Evolutionary conservation across 352 stramenopile genomes (phyloP).

Genomic region (Globisporangium splendens): DNA sequence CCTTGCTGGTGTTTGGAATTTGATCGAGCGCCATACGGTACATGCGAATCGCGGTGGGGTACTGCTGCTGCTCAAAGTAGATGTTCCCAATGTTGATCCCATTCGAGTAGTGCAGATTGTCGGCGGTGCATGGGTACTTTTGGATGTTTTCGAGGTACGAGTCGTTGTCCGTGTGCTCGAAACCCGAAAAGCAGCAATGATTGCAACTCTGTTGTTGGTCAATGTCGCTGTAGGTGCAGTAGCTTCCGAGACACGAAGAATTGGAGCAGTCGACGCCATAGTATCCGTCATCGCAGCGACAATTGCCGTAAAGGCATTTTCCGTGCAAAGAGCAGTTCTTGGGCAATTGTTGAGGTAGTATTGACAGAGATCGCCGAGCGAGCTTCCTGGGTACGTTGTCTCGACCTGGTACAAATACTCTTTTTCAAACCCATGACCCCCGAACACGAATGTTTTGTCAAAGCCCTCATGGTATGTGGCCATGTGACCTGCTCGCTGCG

Average conservation of each 20-base stretch:
- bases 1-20: slow-evolving; percentile 92
- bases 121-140: slow-evolving; percentile 84
- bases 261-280: slow-evolving; percentile 97
- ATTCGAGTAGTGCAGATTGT: slow-evolving; percentile 89
- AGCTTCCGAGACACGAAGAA: slow-evolving; percentile 90
- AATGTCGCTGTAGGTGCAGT: slow-evolving; percentile 90
- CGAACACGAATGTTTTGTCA: slow-evolving; percentile 86
- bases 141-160: slow-evolving; percentile 88
- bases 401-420: slow-evolving; percentile 63
- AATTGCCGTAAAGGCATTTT: slow-evolving; percentile 90
- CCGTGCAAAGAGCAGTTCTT: slow-evolving; percentile 94
- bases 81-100: slow-evolving; percentile 98
- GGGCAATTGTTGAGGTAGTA: slow-evolving; percentile 88
- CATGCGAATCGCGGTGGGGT: slow-evolving; percentile 93
- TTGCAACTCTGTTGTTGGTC: slow-evolving; percentile 83
- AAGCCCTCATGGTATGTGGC: slow-evolving; percentile 73
- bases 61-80: slow-evolving; percentile 95
- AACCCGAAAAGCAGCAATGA: slow-evolving; percentile 93
- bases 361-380: slow-evolving; percentile 89
- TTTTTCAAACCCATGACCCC: slow-evolving; percentile 74
- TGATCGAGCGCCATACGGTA: slow-evolving; percentile 98
- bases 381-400: slow-evolving; percentile 44
- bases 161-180: slow-evolving; percentile 85
- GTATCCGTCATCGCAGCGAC: slow-evolving; percentile 92
- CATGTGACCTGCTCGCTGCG: slow-evolving; percentile 82